phyloP scores from a whole-genome alignment of 2,329 filamentous ascomycete species.

The Ophiostoma ulmi region DNA sequence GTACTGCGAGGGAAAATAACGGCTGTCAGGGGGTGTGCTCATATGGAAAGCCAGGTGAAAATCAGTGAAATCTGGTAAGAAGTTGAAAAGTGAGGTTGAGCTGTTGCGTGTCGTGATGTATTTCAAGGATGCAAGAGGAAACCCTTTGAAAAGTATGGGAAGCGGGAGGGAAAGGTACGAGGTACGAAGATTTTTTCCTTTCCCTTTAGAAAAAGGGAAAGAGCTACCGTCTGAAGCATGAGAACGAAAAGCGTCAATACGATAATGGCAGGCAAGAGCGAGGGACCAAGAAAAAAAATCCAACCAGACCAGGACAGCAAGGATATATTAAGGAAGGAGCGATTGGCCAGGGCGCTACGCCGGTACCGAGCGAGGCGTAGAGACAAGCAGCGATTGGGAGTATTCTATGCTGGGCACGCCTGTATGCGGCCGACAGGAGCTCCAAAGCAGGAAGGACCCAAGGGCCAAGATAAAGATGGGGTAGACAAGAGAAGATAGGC shows the following conservation, averaged over 20 bases:
- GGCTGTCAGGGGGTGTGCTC: neutral
- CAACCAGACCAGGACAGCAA: neutral
- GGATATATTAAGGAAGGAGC: conserved; percentile 16
- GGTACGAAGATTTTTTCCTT: neutral
- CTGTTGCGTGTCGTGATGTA: neutral
- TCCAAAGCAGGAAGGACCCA: conserved; percentile 7
- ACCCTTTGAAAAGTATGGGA: neutral
- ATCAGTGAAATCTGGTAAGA: neutral
- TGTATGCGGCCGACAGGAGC: neutral
- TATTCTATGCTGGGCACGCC: neutral
- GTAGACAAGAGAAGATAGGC: neutral
- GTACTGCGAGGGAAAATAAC: neutral
- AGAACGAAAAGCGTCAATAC: neutral
- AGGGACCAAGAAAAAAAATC: neutral
- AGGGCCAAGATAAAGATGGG: conserved; percentile 4
- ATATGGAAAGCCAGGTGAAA: neutral
- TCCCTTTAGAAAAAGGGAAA: neutral
- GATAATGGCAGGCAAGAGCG: neutral
- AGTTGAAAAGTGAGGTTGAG: neutral
- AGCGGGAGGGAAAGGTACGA: neutral
- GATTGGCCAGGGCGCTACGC: conserved; percentile 8
- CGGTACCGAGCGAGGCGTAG: neutral
- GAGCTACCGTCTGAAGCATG: neutral
- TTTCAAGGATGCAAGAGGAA: neutral
- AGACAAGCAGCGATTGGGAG: conserved; percentile 1